Conservation (phyloP, 179 eudicot genomes). For the Beta corolliflora region DNA sequence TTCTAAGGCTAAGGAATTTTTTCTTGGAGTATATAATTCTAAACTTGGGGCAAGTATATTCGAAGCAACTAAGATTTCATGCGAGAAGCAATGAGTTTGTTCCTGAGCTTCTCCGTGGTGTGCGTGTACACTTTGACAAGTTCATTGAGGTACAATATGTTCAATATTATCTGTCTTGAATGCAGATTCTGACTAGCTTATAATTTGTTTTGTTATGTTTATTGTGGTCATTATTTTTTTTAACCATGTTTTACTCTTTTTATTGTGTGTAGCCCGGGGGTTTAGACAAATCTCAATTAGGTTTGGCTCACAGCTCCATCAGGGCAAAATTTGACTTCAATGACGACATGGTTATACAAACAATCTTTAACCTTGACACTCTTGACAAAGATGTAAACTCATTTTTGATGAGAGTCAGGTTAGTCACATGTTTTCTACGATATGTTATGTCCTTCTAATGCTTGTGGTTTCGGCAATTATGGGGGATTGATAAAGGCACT, state of each 20-base stretch:
- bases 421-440: conserved; percentile 2
- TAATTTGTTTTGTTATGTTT: not conserved
- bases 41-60: conserved; percentile 75
- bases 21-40: conserved; percentile 77
- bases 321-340: conserved; percentile 98
- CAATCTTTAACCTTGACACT: conserved; percentile 94
- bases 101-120: conserved; percentile 88
- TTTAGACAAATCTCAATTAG: conserved; percentile 93
- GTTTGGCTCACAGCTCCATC: conserved; percentile 93
- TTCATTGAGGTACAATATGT: conserved; percentile 47
- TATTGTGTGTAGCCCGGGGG: conserved; percentile 67
- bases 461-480: too few relatives aligned
- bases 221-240: not conserved
- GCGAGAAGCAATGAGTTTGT: conserved; percentile 88
- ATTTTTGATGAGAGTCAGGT: conserved; percentile 99
- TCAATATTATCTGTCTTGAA: too few relatives aligned
- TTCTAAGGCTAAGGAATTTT: conserved; percentile 71
- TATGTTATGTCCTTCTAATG: not conserved
- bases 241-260: not conserved
- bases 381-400: conserved; percentile 92
- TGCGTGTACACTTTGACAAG: conserved; percentile 75
- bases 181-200: too few relatives aligned
- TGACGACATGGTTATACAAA: conserved; percentile 98
- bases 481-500: too few relatives aligned
- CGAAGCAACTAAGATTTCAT: conserved; percentile 75